phyloP scores from a whole-genome alignment of 768 basidiomycete species.

The Mycena pura region DNA sequence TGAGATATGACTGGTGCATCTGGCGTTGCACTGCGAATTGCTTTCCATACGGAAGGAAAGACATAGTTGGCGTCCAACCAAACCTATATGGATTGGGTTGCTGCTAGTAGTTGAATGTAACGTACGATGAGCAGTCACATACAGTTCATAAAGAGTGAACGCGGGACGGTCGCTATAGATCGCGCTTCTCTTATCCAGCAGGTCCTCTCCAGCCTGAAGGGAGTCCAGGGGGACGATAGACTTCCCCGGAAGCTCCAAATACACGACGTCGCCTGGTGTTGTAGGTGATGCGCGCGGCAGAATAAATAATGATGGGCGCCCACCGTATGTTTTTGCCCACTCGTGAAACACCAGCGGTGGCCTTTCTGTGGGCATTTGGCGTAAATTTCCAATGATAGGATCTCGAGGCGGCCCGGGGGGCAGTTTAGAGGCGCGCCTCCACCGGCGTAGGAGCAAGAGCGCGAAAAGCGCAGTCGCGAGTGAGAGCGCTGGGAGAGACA shows the following conservation, averaged over 20 bases:
- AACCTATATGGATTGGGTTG: slow-evolving; percentile 11
- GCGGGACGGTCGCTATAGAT: slow-evolving; percentile 35
- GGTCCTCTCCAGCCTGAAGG: slow-evolving; percentile 32
- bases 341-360: slow-evolving; percentile 28
- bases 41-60: slow-evolving; percentile 27
- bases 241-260: slow-evolving; percentile 34
- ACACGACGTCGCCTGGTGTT: slow-evolving; percentile 35
- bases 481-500: too few relatives aligned
- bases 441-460: too few relatives aligned
- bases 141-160: slow-evolving; percentile 30
- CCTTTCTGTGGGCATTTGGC: slow-evolving; percentile 11
- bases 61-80: slow-evolving; percentile 23
- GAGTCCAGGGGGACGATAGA: slow-evolving; percentile 33
- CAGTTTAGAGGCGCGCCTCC: too few relatives aligned
- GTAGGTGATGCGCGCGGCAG: neutral
- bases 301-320: neutral
- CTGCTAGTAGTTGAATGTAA: neutral
- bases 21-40: slow-evolving; percentile 25
- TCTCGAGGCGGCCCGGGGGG: slow-evolving; percentile 16
- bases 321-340: slow-evolving; percentile 39
- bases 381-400: slow-evolving; percentile 14
- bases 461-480: too few relatives aligned
- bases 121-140: slow-evolving; percentile 10
- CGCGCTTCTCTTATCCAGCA: slow-evolving; percentile 35
- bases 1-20: slow-evolving; percentile 22